phyloP scores from a whole-genome alignment of 2,329 filamentous ascomycete genomes.

The Sarocladium strictum region DNA sequence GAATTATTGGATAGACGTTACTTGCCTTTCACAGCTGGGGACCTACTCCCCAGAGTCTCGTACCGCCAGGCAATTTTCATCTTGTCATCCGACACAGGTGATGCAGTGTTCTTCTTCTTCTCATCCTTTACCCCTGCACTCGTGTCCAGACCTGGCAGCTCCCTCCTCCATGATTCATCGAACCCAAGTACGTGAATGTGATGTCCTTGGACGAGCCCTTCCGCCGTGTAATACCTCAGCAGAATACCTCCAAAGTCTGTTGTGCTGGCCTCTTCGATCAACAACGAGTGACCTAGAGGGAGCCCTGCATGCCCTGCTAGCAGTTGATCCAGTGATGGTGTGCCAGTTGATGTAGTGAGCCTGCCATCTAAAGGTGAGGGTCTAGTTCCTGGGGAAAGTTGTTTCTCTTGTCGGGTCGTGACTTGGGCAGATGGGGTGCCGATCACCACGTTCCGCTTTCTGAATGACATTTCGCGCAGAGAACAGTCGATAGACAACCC shows the following conservation, averaged over 20 bases:
- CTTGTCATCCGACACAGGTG: slow-evolving; percentile 50
- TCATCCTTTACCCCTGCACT: slow-evolving; percentile 18
- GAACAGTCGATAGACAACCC: no score
- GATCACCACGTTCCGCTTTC: slow-evolving; percentile 50
- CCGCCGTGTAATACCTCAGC: slow-evolving; percentile 83
- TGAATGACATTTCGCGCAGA: slow-evolving; percentile 48
- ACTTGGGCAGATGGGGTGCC: slow-evolving; percentile 18
- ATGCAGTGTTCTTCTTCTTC: slow-evolving; percentile 28
- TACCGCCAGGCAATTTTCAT: slow-evolving; percentile 99
- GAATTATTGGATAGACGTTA: slow-evolving; percentile 7
- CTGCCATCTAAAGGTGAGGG: slow-evolving; percentile 87
- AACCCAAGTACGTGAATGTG: slow-evolving; percentile 79
- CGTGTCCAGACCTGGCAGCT: slow-evolving; percentile 66
- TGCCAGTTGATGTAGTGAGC: slow-evolving; percentile 85
- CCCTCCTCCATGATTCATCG: slow-evolving; percentile 72
- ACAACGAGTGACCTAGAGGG: slow-evolving; percentile 69
- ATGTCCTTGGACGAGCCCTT: slow-evolving; percentile 89
- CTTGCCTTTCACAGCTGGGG: slow-evolving; percentile 56
- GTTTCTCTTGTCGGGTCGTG: slow-evolving; percentile 25
- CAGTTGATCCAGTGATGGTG: slow-evolving; percentile 74
- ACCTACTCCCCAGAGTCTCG: slow-evolving; percentile 67
- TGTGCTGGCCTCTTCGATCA: slow-evolving; percentile 84
- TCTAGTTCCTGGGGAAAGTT: slow-evolving; percentile 50
- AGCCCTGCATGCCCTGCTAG: slow-evolving; percentile 83
- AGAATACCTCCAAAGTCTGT: slow-evolving; percentile 88